A percentile compares a stretch with the other conserved stretches of the same genome.
Conservation (phyloP, 495 filamentous ascomycete genomes). For the Cairneyella variabilis region DNA sequence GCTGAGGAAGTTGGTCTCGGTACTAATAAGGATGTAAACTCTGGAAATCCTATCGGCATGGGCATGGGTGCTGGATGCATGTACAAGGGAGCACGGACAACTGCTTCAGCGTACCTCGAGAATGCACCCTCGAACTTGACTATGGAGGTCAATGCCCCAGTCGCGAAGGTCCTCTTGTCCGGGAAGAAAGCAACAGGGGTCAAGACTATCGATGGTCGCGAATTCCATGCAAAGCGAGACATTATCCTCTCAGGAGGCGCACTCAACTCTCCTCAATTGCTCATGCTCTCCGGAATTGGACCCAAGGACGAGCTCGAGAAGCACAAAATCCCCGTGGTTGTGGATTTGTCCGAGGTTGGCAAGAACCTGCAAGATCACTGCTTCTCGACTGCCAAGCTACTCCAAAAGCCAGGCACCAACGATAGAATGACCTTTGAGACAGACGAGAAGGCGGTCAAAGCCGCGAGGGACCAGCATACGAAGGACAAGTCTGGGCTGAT, state of each 20-base stretch:
- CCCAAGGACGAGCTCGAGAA: conserved; percentile 46
- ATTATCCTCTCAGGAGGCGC: conserved; percentile 56
- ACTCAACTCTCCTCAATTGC: conserved; percentile 54
- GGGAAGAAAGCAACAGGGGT: conserved; percentile 51
- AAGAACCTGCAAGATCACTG: conserved; percentile 48
- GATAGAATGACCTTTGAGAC: conserved; percentile 21
- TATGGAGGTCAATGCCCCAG: conserved; percentile 42
- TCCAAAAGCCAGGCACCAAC: conserved; percentile 23
- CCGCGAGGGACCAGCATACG: neutral
- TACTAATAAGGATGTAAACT: conserved; percentile 55
- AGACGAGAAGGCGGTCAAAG: neutral
- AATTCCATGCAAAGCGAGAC: conserved; percentile 46
- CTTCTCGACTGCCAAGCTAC: conserved; percentile 22
- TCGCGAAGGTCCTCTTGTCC: conserved; percentile 48
- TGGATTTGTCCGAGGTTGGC: conserved; percentile 47
- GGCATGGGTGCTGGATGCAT: conserved; percentile 43
- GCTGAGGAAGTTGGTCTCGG: conserved; percentile 43
- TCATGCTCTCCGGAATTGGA: conserved; percentile 64
- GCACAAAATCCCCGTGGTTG: conserved; percentile 47
- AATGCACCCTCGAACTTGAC: conserved; percentile 45
- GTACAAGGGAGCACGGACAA: conserved; percentile 44
- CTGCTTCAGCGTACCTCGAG: conserved; percentile 46
- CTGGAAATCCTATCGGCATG: conserved; percentile 58
- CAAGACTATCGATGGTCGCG: conserved; percentile 28
- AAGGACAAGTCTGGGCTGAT: conserved; percentile 20